Base-by-base conservation (phyloP, 2,329 filamentous ascomycete genomes). In the Diaporthe aspalathi region DNA sequence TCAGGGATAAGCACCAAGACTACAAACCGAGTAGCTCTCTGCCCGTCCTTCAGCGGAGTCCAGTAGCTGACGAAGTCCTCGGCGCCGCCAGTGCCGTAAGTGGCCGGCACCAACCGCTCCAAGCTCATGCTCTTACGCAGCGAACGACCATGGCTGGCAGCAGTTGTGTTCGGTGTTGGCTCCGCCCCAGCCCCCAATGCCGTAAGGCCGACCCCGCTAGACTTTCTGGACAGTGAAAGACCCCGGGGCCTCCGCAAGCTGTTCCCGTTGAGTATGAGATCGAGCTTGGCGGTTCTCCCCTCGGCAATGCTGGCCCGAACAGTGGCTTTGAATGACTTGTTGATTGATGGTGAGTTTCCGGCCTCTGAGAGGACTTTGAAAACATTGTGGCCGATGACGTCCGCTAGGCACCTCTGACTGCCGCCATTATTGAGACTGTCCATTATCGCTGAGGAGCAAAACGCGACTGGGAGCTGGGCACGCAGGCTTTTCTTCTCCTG, bases 1-100 rank as follows among this genome's bases (percentile, higher is more conserved):
- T 72, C 70, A 4, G 70, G 70, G 11, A 72, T 54, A 27, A 72
- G 66, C 17, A 72, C 49, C 17, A 72, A 32, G 22, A 72, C 70
- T 20, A 72, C 67, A 38, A 62, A 72, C 16, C 40, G 50, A 29
- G 52, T 40, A 3, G n/a, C 17, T 17, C 50, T 62, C 11, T n/a
- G 3, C 9, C 65, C 50, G n/a, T 72, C 60, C 40, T 66, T 70
- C 38, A 72, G 50, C 45, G 70, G 70, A 5, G 67, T 72, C 70
- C 70, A 72, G 43, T 70, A 67, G n/a, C 60, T 72, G 22, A 70
- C 70, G 29, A 20, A 72, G 17, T 67, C 49, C 29, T 49, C 67
- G 4, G n/a, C 16, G 0, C 45, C 47, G 0, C 29, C 67, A 7
- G 27, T 38, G 9, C 27, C 24, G 17, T 20, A 38, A 5, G 24